These are phyloP conservation scores for Globisporangium parvum DNA, from an alignment of 352 stramenopile species.

Conservation along the genomic window DNA sequence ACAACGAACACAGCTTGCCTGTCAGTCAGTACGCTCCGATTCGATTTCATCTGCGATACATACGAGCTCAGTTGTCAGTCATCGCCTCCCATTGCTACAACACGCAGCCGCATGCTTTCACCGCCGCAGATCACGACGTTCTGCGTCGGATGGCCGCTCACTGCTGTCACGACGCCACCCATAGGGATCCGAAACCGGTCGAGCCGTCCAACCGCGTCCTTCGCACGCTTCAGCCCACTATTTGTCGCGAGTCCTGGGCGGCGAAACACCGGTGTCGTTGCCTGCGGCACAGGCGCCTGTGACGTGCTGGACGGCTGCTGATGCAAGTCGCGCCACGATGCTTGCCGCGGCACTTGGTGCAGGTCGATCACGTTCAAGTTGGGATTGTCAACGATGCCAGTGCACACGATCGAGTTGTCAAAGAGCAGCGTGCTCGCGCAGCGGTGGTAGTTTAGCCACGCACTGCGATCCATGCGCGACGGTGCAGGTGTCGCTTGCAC, in stretches of 20 bases:
- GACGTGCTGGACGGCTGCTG: neutral
- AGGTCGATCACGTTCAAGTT: conserved; percentile 51
- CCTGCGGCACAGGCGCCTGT: neutral
- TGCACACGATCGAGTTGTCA: conserved; percentile 45
- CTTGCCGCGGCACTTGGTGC: conserved; percentile 21
- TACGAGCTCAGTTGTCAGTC: too few relatives aligned
- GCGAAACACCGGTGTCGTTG: neutral
- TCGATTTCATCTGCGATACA: too few relatives aligned
- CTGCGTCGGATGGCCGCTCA: conserved; percentile 35
- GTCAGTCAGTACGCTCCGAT: too few relatives aligned
- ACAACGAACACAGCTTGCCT: too few relatives aligned
- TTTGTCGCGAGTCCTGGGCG: neutral
- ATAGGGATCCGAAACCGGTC: conserved; percentile 50
- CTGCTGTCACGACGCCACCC: conserved; percentile 34
- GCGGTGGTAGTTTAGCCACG: conserved; percentile 51
- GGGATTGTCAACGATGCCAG: conserved; percentile 27
- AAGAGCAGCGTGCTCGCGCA: conserved; percentile 40
- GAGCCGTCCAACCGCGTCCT: conserved; percentile 21
- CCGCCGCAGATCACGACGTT: conserved; percentile 42
- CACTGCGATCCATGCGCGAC: conserved; percentile 21
- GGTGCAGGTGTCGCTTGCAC: conserved; percentile 7
- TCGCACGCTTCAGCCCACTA: neutral
- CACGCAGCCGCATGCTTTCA: conserved; percentile 30
- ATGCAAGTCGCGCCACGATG: neutral
- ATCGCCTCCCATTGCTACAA: conserved; percentile 13